Evolutionary conservation across 2,329 filamentous ascomycete species (phyloP), one percentile per base, ranked within the genome.

Genomic region (Aureobasidium leucospermi): DNA sequence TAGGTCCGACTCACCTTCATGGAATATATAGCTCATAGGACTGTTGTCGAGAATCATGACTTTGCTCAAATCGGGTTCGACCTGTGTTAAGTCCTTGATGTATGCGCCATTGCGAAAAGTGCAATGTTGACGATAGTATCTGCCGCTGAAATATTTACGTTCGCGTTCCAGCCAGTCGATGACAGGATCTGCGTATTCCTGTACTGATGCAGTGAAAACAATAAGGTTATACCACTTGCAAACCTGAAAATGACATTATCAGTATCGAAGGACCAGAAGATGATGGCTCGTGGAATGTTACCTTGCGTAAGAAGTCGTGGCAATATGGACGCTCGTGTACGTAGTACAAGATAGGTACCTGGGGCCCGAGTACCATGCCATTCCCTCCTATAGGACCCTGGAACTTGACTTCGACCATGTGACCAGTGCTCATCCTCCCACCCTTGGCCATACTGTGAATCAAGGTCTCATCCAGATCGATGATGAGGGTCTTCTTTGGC

Each of bases 11-110:
- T 70, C 77, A 94, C 94, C 93, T 86, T 96, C 91, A 71, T 97
- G 93, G 76, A 97, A 97, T 76, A 96, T 89, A 76, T 97, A 99
- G 77, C 92, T 96, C 79, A 96, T 84, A 59, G 94, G 94, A 74
- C 91, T 96, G 71, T 99, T 99, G 77, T 99, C 94, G 74, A 99
- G 79, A 72, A 99, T 99, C 88, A 97, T 96, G 62, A 99, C 94
- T 75, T 91, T 95, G 76, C 92, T 96, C 69, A 99, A 78, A 73
- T 99, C 94, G 16, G 94, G 92, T 79, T 99, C 94, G 43, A 99
- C 91, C 59, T 90, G 90, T 72, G 90, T 94, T 60, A 99, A 79
- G 75, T 99, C 94, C 74, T 99, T 99, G 79, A 99, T 97, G 71
- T 96, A 99, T 34, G 93, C 92, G 52, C 93, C 93, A 67, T 96